These are phyloP conservation scores for Fermentozyma sake DNA, from an alignment of 1,139 yeast genomes.

Conservation along the genomic window DNA sequence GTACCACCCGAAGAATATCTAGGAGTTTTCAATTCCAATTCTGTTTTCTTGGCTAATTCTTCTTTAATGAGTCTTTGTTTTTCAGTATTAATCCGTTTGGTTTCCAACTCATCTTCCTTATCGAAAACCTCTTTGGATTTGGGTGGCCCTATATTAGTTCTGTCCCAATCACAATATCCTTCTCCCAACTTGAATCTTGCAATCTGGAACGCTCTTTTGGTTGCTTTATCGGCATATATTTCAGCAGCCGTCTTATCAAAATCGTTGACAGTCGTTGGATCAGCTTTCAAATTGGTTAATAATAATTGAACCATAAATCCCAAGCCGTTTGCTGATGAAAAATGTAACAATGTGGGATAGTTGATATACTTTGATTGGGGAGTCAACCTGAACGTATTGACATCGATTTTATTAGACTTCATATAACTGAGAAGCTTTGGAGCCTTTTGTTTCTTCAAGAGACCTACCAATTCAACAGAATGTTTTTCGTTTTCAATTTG, in stretches of 20 bases:
- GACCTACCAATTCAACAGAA: constrained; percentile 52
- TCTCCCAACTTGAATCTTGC: constrained; percentile 71
- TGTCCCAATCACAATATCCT: constrained; percentile 60
- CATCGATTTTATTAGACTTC: constrained; percentile 50
- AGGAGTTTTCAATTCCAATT: constrained; percentile 33
- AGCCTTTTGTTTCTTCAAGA: constrained; percentile 71
- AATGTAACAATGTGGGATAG: constrained; percentile 77
- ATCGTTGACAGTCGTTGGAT: constrained; percentile 55
- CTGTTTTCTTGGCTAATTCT: constrained; percentile 38
- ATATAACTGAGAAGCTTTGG: constrained; percentile 67
- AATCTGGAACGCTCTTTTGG: constrained; percentile 59
- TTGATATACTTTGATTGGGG: constrained; percentile 51
- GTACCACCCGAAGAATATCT: constrained; percentile 26
- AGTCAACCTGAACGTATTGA: constrained; percentile 44
- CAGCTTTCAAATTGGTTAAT: constrained; percentile 61
- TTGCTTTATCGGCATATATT: constrained; percentile 39
- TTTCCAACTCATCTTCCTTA: constrained; percentile 30
- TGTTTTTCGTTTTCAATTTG: constrained; percentile 35
- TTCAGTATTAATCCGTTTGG: constrained; percentile 30
- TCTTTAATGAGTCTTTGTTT: constrained; percentile 36
- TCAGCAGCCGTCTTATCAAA: constrained; percentile 66
- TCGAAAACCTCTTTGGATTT: constrained; percentile 62
- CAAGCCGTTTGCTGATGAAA: constrained; percentile 65
- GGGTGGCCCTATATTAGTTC: constrained; percentile 64
- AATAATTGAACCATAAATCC: constrained; percentile 65